These are phyloP conservation scores for Sherardia arvensis DNA, from an alignment of 257 asterid species.

Conservation along the genomic window DNA sequence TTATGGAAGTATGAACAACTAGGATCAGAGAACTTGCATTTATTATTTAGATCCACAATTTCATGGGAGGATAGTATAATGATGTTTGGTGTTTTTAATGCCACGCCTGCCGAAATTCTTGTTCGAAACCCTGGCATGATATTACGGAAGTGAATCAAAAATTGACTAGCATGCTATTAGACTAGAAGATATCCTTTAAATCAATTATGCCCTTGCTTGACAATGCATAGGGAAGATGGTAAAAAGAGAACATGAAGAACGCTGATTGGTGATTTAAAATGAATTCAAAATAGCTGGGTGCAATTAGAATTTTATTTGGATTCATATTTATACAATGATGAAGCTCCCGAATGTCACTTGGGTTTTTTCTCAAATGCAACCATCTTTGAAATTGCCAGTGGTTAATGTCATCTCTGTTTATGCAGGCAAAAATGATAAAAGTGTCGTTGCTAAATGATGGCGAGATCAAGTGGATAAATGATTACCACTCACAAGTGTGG, in stretches of 20 bases:
- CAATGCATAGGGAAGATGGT: background rate
- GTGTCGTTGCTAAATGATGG: constrained; percentile 47
- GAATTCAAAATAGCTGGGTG: background rate
- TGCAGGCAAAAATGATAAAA: constrained; percentile 64
- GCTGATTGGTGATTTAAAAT: background rate
- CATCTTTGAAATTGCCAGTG: background rate
- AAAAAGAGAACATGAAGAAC: background rate
- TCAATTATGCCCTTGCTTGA: too few relatives aligned
- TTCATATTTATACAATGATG: background rate
- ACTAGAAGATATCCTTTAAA: too few relatives aligned
- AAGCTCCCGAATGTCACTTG: background rate
- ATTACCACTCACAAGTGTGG: constrained; percentile 88
- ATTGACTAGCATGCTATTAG: too few relatives aligned
- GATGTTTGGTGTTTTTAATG: background rate
- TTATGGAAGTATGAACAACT: too few relatives aligned
- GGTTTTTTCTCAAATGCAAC: too few relatives aligned
- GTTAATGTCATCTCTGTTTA: background rate
- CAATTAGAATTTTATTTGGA: background rate
- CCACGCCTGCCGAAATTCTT: background rate
- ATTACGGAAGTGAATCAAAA: background rate
- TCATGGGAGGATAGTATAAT: background rate
- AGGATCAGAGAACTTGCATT: background rate
- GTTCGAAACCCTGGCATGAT: background rate
- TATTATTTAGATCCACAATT: background rate
- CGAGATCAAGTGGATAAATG: constrained; percentile 85